Evolutionary conservation across 2,329 filamentous ascomycete genomes (phyloP), one percentile per base, ranked within the genome.

Genomic region (Aspergillus sp.): DNA sequence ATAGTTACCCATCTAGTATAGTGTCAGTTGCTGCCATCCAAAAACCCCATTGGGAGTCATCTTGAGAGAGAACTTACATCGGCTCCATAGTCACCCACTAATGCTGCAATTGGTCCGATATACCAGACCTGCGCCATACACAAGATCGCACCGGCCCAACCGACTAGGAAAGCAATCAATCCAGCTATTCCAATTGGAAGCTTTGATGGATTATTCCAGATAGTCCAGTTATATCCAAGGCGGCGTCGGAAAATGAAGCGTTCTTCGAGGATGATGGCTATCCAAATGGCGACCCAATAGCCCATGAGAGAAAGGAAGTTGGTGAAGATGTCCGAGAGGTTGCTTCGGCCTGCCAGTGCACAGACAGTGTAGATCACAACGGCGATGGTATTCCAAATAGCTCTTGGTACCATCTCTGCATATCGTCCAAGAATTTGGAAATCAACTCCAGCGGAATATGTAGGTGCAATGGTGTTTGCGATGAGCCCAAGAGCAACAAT

Each of bases 81-180:
- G 38, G 72, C 78, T 12, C 79, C 78, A 59, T 76, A 73, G 13
- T 75, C 75, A 0, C 80, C 79, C 12, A 83, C 74, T 41, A 74
- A 61, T 37, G 67, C 69, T 3, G 81, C 80, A 45, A 85, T 63
- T 0, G 82, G 83, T 1, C 83, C 83, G 47, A 80, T 76, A 61
- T 83, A 87, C 77, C 82, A 87, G 4, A 78, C 76, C 66, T 88
- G 82, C 19, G 79, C 78, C 83, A 86, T 86, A 46, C 75, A 82
- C 37, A 86, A 59, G 27, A 87, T 75, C 0, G 81, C 76, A 7
- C 82, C 82, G 4, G 72, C 73, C 82, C 82, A 86, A 3, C 83
- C 82, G 10, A 86, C 56, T 33, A 82, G 60, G 52, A 86, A 86
- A 0, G 82, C 76, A 2, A 71, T 53, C 6, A 83, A 64, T 0